These are phyloP conservation scores for Candida gigantensis DNA, from an alignment of 1,139 yeast species.

Conservation along the genomic window DNA sequence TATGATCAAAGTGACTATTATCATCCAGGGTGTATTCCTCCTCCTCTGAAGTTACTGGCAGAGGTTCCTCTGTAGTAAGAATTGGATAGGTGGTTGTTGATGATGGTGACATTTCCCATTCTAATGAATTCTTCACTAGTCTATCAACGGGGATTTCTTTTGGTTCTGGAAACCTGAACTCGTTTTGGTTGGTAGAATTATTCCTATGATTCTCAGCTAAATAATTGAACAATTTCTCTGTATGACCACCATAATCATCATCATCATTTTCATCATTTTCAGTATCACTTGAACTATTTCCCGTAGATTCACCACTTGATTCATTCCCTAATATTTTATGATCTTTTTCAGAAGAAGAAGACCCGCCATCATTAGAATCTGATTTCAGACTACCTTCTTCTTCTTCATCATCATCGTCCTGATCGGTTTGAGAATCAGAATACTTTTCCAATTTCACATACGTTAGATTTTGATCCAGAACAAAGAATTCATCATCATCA, in stretches of 20 bases:
- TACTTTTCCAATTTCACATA: not conserved
- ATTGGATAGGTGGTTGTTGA: too few relatives aligned
- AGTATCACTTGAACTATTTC: not conserved
- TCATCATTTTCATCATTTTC: constrained; percentile 1
- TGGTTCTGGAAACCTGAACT: too few relatives aligned
- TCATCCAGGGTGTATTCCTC: too few relatives aligned
- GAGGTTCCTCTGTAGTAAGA: not conserved
- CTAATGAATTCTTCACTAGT: too few relatives aligned
- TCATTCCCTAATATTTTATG: not conserved
- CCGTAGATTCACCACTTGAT: not conserved
- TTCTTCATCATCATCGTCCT: not conserved
- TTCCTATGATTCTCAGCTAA: not conserved
- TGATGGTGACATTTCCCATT: too few relatives aligned
- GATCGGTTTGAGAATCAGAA: not conserved
- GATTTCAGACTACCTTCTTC: too few relatives aligned
- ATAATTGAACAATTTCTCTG: not conserved
- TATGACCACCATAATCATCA: not conserved
- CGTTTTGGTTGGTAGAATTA: too few relatives aligned
- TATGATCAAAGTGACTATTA: not conserved
- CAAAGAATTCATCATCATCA: too few relatives aligned
- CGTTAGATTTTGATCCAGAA: too few relatives aligned
- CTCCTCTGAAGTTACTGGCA: not conserved
- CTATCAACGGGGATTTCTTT: too few relatives aligned
- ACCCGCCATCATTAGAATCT: not conserved
- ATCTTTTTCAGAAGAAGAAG: not conserved